Evolutionary conservation across 352 stramenopile species (phyloP), one percentile per base, ranked within the genome.

Genomic region (Globisporangium emineosum): DNA sequence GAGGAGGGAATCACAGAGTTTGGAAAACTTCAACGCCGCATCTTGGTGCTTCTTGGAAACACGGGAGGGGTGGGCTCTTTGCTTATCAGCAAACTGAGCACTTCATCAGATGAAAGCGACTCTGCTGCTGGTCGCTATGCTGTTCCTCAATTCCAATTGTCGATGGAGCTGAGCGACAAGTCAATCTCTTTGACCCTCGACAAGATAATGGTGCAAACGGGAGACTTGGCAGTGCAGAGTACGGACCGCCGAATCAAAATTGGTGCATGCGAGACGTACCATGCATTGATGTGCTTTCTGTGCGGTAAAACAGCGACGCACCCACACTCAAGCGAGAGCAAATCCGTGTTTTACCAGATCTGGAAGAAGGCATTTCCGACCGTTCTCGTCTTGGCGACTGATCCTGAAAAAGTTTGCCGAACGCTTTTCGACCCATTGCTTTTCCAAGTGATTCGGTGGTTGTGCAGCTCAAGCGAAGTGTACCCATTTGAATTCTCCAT

Each of bases 361-460:
- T 95, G 86, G 86, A 58, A 72, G 25, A 54, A 43, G 15, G 65
- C 81, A 43, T 84, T 91, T 66, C 70, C 78, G 6, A 75, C 65
- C 4, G 29, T 93, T n/a, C 33, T 93, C 25, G 59, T 56, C 0
- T 70, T 95, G 30, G 79, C 83, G 35, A 81, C 81, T 19, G 84
- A 95, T 55, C 35, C 78, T 4, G 84, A 93, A 29, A 91, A 86
- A 55, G 81, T 95, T 54, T 84, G 75, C 47, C 76, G 81, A 33
- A 71, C 75, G 15, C 70, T 95, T 6, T 93, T 95, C 56, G 73
- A 89, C 29, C 83, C 86, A 3, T 57, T 93, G 19, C 60, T 93
- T 8, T 89, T 92, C 30, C 84, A 95, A 67, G 49, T 93, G 29
- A 63, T 87, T 51, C 80, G 75, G 5, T 95, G 86, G 86, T 62